A percentile compares a stretch with the other conserved stretches of the same genome.
These are phyloP conservation scores for Trichomonas tenax DNA, from an alignment of 208 protist genomes.

Conservation along the genomic window DNA sequence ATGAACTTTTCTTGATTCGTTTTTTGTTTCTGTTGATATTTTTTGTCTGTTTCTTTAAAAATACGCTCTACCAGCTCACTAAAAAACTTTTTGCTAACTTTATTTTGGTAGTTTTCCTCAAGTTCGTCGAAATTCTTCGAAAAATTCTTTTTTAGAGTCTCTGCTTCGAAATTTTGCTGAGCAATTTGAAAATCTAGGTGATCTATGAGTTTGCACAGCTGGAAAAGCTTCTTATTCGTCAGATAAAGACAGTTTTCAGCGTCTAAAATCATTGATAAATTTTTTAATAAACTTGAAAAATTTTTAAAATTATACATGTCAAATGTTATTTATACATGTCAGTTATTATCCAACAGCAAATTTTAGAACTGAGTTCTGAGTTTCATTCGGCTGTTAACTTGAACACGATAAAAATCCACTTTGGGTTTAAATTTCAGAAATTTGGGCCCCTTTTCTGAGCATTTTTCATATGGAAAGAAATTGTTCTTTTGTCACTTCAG, in stretches of 20 bases:
- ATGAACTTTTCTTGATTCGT: not conserved
- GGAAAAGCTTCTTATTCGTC: not conserved
- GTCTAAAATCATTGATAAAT: not conserved
- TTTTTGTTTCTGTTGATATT: not conserved
- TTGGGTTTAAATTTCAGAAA: too few species aligned
- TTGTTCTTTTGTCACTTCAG: too few species aligned
- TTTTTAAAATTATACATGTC: too few species aligned
- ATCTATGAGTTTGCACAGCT: not conserved
- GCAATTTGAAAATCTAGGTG: not conserved
- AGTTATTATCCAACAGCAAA: too few species aligned
- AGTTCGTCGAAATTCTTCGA: not conserved
- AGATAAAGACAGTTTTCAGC: not conserved
- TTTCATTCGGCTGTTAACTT: too few species aligned
- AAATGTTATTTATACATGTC: too few species aligned
- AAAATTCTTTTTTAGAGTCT: not conserved
- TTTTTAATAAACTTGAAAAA: not conserved
- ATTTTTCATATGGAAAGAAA: too few species aligned
- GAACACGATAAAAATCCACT: too few species aligned
- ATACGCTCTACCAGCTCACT: not conserved
- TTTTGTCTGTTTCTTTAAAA: not conserved
- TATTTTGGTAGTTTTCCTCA: not conserved
- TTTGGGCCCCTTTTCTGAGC: too few species aligned
- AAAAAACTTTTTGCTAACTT: not conserved
- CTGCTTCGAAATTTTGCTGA: not conserved
- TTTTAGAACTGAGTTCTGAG: too few species aligned